Percentiles rank a stretch among this genome's conserved stretches.
Evolutionary conservation across 495 filamentous ascomycete genomes (phyloP).

Genomic region (Poronia punctata): DNA sequence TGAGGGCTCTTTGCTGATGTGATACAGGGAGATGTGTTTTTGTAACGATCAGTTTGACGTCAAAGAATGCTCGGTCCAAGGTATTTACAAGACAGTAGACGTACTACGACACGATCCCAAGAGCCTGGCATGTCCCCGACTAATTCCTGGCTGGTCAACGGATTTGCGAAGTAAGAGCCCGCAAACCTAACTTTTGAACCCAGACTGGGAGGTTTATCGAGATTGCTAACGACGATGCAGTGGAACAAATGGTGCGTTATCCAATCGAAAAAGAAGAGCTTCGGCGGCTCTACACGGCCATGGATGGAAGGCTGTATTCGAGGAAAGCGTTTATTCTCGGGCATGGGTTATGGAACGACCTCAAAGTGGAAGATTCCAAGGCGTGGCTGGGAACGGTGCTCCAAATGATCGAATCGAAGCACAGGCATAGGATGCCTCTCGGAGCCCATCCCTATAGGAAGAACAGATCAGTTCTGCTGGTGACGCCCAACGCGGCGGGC

Average conservation of each 20-base stretch:
- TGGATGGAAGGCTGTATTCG: conserved; percentile 30
- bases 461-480: conserved; percentile 36
- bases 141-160: conserved; percentile 33
- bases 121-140: conserved; percentile 34
- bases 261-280: conserved; percentile 40
- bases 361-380: conserved; percentile 39
- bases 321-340: conserved; percentile 43
- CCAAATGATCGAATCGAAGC: conserved; percentile 22
- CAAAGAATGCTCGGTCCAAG: conserved; percentile 45
- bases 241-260: conserved; percentile 44
- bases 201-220: neutral
- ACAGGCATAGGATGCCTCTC: conserved; percentile 13
- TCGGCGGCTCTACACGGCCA: conserved; percentile 29
- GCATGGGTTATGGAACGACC: conserved; percentile 47
- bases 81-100: conserved; percentile 45
- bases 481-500: conserved; percentile 48
- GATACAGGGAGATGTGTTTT: conserved; percentile 40
- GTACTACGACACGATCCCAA: conserved; percentile 40
- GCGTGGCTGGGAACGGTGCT: conserved; percentile 39
- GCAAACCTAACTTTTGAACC: neutral
- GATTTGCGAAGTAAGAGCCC: conserved; percentile 27
- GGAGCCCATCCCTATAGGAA: conserved; percentile 6
- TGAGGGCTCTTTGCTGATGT: conserved; percentile 3
- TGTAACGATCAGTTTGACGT: conserved; percentile 50
- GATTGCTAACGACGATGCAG: conserved; percentile 17